Evolutionary conservation across 2,329 filamentous ascomycete genomes (phyloP), one percentile per base, ranked within the genome.

Genomic region (Clonostachys sp.): DNA sequence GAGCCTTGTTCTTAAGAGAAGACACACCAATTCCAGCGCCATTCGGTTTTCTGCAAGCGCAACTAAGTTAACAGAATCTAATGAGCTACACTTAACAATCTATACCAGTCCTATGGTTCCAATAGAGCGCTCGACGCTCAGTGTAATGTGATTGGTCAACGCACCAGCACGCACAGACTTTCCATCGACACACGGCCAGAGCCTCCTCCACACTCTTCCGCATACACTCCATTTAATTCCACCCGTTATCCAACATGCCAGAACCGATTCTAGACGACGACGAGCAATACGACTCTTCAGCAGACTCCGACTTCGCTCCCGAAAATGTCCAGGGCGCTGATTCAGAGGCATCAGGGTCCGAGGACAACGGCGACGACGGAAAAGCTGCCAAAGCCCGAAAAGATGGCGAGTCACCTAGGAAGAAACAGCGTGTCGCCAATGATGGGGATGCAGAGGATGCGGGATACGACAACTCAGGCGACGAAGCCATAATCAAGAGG

Each of bases 271-370:
- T 61, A 44, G 68, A 73, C 45, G 72, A 75, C 18, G 74, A 80
- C 34, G 77, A 80, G 50, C 70, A 80, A 49, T 89, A 89, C 57
- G 80, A 75, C 14, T 88, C 85, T 2, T 84, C 84, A 5, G 82
- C 89, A 54, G 86, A 90, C 60, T 87, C 85, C 10, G 85, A 89
- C 59, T 89, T 89, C 51, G 78, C 83, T 20, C 80, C 79, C n/a
- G 82, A 81, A 42, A 71, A 72, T 16, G 74, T 60, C 30, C 59
- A 65, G n/a, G 72, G 71, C 34, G 73, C 68, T 14, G 71, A 65
- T 13, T 74, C 73, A 1, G 72, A 75, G 6, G 70, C 68, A 12
- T 78, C 78, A 6, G 81, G 77, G 48, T 75, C 75, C 8, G 75
- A 75, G 35, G 36, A 39, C 6, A 39, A 39, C 14, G 12, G 36